Base-by-base conservation (phyloP, 1,284 basidiomycete species). In the Ceratobasidium sp. region DNA sequence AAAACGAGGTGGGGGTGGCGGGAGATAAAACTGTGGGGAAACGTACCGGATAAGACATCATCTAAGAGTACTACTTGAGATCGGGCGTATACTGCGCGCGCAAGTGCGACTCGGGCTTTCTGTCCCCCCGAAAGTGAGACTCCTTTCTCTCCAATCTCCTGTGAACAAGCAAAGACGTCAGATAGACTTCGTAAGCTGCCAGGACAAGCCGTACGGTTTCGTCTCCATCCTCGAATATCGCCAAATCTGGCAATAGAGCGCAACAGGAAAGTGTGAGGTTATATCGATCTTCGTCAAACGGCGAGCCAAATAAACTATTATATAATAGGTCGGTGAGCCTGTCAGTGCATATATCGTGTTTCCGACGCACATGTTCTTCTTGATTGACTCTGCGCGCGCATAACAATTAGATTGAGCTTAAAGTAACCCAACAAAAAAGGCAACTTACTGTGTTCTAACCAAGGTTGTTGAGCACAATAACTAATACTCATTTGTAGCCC, bases 401-500 rank as follows among this genome's bases (percentile, higher is more conserved):
- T n/a, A 45, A 7, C n/a, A n/a, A n/a, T n/a, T n/a, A n/a, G n/a
- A n/a, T n/a, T n/a, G n/a, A n/a, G n/a, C n/a, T n/a, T n/a, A n/a
- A n/a, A n/a, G n/a, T n/a, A n/a, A n/a, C n/a, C n/a, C n/a, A n/a
- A n/a, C n/a, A n/a, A n/a, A n/a, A n/a, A n/a, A n/a, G n/a, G n/a
- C n/a, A n/a, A n/a, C n/a, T n/a, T n/a, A n/a, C n/a, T 72, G 41
- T 78, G 85, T 74, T 88, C 84, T n/a, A 98, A 85, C 95, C 94
- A 98, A 0, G 96, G 91, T 0, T 90, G 88, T 82, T 98, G 96
- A 0, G 94, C 90, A 54, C 84, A 85, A 81, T 96, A 97, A 0
- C 95, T 94, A 41, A 96, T 90, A 9, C 90, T 85, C 78, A 95
- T 91, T 79, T 88, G 88, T 45, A 92, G 82, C 11, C 36, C 11